These are phyloP conservation scores for Aspergillus brasiliensis DNA, from an alignment of 2,329 filamentous ascomycete species.

Conservation along the genomic window DNA sequence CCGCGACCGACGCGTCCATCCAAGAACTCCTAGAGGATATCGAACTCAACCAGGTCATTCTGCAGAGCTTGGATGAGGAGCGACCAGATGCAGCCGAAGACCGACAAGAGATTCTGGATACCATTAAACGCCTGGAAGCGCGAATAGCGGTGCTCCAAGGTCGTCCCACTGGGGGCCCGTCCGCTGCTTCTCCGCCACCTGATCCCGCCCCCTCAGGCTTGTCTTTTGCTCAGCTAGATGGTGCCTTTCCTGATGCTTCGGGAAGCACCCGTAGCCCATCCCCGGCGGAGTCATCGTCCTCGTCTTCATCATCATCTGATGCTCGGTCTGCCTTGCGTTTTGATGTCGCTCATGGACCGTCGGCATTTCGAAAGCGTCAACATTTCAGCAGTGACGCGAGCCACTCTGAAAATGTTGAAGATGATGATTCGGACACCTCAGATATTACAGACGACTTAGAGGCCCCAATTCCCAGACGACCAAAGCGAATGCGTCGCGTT, in stretches of 20 bases:
- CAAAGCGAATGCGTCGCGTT: neutral
- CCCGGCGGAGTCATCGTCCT: neutral
- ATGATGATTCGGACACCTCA: conserved; percentile 3
- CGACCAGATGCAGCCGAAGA: conserved; percentile 28
- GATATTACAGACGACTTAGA: conserved; percentile 14
- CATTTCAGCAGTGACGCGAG: neutral
- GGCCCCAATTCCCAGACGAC: conserved; percentile 14
- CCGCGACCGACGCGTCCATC: conserved; percentile 19
- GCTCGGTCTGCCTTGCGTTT: too few species aligned
- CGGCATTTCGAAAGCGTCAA: conserved; percentile 19
- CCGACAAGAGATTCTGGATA: conserved; percentile 29
- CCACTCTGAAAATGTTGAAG: neutral
- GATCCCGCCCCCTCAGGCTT: neutral
- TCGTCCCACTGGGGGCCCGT: conserved; percentile 2
- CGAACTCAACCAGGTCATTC: conserved; percentile 34
- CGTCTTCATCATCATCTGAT: neutral
- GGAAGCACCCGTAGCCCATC: neutral
- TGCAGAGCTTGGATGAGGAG: conserved; percentile 31
- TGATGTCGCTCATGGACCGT: too few species aligned
- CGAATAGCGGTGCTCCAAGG: conserved; percentile 28
- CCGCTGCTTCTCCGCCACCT: conserved; percentile 3
- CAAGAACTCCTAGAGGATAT: conserved; percentile 35
- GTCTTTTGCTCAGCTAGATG: conserved; percentile 20
- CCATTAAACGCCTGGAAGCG: conserved; percentile 27
- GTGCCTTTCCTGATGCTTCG: neutral